Evolutionary conservation across 2,329 filamentous ascomycete species (phyloP).

Genomic region (Scedosporium boydii): DNA sequence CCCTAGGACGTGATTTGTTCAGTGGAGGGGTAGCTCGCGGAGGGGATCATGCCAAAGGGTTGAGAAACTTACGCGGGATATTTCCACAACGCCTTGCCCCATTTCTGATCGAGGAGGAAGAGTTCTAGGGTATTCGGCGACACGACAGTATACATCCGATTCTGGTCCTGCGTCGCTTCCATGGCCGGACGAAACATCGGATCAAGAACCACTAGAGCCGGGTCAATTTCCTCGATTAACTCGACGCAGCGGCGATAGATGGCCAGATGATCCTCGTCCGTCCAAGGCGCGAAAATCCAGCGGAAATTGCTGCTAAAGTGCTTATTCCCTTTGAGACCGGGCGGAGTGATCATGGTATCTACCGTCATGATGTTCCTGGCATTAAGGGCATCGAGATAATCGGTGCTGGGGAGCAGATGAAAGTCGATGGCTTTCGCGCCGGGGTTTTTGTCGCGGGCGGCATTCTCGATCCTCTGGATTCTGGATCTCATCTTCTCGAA

Average conservation of each 20-base stretch:
- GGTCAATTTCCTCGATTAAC: conserved; percentile 21
- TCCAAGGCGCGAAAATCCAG: conserved; percentile 18
- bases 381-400: conserved; percentile 11
- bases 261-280: conserved; percentile 17
- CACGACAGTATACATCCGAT: conserved; percentile 24
- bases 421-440: conserved; percentile 14
- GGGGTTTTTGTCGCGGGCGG: conserved; percentile 7
- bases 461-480: background rate
- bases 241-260: conserved; percentile 16
- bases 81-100: conserved; percentile 25
- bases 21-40: background rate
- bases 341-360: conserved; percentile 10
- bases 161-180: conserved; percentile 14
- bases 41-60: background rate
- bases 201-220: conserved; percentile 23
- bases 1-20: background rate
- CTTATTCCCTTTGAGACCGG: conserved; percentile 12
- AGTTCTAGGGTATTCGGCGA: conserved; percentile 33
- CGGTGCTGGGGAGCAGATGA: conserved; percentile 15
- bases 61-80: conserved; percentile 25
- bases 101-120: conserved; percentile 27
- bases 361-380: conserved; percentile 9
- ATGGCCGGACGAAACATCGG: conserved; percentile 17
- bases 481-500: conserved; percentile 12
- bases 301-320: conserved; percentile 11